Conservation (phyloP, 2,329 filamentous ascomycete species). For the Aurifilum marmelostoma region DNA sequence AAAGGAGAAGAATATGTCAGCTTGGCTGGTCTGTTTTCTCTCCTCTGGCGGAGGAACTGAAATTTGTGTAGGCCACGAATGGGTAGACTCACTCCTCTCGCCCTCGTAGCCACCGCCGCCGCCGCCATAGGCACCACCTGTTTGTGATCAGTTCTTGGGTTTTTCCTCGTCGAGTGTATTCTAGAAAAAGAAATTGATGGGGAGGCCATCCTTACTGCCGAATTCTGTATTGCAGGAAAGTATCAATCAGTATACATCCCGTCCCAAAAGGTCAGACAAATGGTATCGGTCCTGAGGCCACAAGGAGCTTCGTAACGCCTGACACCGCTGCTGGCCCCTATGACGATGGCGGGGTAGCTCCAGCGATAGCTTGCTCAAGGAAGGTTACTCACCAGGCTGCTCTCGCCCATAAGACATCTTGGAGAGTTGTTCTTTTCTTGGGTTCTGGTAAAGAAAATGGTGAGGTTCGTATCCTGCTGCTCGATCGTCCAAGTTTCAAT, state of each 20-base stretch:
- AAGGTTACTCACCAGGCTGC: conserved; percentile 33
- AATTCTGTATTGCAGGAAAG: conserved; percentile 16
- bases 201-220: conserved; percentile 22
- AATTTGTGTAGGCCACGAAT: not conserved
- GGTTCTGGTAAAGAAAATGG: not conserved
- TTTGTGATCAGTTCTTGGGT: not conserved
- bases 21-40: not conserved
- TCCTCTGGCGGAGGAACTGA: not conserved
- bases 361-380: not conserved
- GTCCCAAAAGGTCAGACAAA: too few species aligned
- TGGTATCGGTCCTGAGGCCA: not conserved
- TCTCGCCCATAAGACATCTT: conserved; percentile 25
- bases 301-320: conserved; percentile 5
- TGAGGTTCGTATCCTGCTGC: not conserved
- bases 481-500: too few species aligned
- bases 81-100: conserved; percentile 31
- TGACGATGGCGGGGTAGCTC: conserved; percentile 28
- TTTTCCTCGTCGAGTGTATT: not conserved
- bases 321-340: conserved; percentile 7
- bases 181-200: too few species aligned
- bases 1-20: conserved; percentile 10
- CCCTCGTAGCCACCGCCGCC: conserved; percentile 7
- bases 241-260: not conserved
- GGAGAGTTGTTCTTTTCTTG: not conserved
- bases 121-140: conserved; percentile 27